Evolutionary conservation across 2,329 filamentous ascomycete species (phyloP).

Genomic region (Keithomyces neogunnii): DNA sequence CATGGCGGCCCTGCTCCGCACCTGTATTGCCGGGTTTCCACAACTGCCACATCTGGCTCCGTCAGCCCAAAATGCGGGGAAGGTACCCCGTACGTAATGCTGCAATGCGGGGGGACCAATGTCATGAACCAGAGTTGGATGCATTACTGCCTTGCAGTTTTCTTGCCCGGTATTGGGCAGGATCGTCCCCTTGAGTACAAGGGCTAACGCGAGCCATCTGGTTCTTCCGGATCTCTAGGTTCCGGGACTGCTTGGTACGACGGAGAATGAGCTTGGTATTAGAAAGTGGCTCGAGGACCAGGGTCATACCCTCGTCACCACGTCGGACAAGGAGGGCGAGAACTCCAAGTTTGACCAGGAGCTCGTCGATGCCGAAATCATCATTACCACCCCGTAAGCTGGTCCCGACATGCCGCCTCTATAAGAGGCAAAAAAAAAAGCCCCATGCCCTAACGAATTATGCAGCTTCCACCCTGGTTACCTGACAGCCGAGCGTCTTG

Average conservation of each 20-base stretch:
- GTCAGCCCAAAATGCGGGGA: background rate
- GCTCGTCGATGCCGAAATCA: slow-evolving; percentile 92
- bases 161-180: too few species aligned
- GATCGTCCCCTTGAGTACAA: background rate
- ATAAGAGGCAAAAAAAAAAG: too few species aligned
- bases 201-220: background rate
- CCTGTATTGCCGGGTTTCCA: background rate
- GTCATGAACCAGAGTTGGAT: background rate
- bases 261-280: slow-evolving; percentile 95
- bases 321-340: slow-evolving; percentile 93
- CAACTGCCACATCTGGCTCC: background rate
- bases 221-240: slow-evolving; percentile 32
- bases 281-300: slow-evolving; percentile 96
- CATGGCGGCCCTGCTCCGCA: background rate
- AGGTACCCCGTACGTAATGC: background rate
- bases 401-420: background rate
- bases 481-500: slow-evolving; percentile 90
- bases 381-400: slow-evolving; percentile 91
- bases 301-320: slow-evolving; percentile 93
- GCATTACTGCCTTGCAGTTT: background rate
- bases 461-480: slow-evolving; percentile 93
- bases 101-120: slow-evolving; percentile 7
- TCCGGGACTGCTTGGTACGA: slow-evolving; percentile 83
- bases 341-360: slow-evolving; percentile 91
- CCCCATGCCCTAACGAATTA: background rate